These are phyloP conservation scores for Panaeolus papilionaceus DNA, from an alignment of 768 basidiomycete species.

Conservation along the genomic window DNA sequence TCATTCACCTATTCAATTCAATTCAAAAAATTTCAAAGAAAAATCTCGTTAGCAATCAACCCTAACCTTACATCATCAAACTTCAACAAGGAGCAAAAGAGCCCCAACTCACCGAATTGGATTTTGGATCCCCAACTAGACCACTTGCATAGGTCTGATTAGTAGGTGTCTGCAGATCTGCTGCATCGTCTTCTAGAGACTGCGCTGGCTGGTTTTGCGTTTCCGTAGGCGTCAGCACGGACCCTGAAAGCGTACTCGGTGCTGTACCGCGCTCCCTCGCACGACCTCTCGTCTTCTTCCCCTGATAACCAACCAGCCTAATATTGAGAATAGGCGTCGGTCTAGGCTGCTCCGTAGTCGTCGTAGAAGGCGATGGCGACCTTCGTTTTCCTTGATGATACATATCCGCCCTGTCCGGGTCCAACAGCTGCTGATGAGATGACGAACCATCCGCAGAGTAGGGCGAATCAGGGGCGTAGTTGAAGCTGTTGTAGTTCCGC, in stretches of 20 bases:
- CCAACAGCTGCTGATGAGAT: constrained; percentile 13
- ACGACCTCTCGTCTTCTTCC: constrained; percentile 27
- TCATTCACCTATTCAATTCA: constrained; percentile 2
- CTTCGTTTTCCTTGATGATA: constrained; percentile 19
- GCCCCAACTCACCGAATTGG: not conserved
- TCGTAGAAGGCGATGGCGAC: constrained; percentile 22
- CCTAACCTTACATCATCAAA: not conserved
- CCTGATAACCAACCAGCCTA: constrained; percentile 35
- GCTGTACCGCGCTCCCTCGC: constrained; percentile 21
- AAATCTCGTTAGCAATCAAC: not conserved
- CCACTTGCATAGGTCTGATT: not conserved
- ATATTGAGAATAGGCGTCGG: constrained; percentile 39
- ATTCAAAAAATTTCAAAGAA: not conserved
- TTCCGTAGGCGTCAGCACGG: not conserved
- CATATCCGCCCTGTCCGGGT: constrained; percentile 18
- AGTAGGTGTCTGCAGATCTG: constrained; percentile 1
- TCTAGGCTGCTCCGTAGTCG: constrained; percentile 26
- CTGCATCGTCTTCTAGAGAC: not conserved
- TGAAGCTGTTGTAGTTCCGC: constrained; percentile 25
- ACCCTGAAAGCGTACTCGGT: not conserved
- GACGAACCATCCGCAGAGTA: constrained; percentile 21
- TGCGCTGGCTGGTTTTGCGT: not conserved
- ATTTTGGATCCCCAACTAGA: not conserved
- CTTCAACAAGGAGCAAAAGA: not conserved
- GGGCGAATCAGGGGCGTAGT: constrained; percentile 19